Conservation (phyloP, 768 basidiomycete species). For the Mrakia hoshinonis region DNA sequence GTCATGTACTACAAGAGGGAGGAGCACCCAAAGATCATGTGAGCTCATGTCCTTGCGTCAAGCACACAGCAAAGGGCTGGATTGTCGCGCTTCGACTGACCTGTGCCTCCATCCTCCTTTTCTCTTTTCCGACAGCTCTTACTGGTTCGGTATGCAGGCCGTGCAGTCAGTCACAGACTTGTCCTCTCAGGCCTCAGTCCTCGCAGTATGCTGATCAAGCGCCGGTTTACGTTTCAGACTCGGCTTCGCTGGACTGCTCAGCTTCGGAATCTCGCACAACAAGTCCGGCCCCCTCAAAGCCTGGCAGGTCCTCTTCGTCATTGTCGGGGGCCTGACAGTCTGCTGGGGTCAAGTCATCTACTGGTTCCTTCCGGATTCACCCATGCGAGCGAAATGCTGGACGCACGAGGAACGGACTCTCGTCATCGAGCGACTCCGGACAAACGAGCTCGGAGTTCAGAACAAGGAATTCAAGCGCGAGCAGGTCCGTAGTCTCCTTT, state of each 20-base stretch:
- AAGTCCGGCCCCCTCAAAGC: slow-evolving; percentile 44
- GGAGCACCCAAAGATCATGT: slow-evolving; percentile 44
- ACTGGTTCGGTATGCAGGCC: slow-evolving; percentile 33
- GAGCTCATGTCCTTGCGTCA: too few species aligned
- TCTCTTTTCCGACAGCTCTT: too few species aligned
- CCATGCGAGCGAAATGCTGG: slow-evolving; percentile 38
- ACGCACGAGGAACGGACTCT: slow-evolving; percentile 47
- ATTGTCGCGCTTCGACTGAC: too few species aligned
- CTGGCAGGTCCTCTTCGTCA: slow-evolving; percentile 44
- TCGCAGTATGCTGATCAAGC: background rate
- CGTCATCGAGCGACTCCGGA: slow-evolving; percentile 49
- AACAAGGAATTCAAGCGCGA: slow-evolving; percentile 46
- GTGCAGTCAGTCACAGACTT: slow-evolving; percentile 27
- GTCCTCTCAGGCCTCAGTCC: too few species aligned
- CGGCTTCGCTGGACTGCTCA: slow-evolving; percentile 49
- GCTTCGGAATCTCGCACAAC: slow-evolving; percentile 49
- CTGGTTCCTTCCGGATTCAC: slow-evolving; percentile 46
- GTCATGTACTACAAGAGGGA: slow-evolving; percentile 52
- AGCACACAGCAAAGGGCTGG: too few species aligned
- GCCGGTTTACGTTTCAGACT: slow-evolving; percentile 45
- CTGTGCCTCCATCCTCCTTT: too few species aligned
- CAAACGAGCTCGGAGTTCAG: slow-evolving; percentile 51
- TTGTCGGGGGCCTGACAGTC: slow-evolving; percentile 42
- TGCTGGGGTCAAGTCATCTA: slow-evolving; percentile 48
- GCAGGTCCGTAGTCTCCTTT: too few species aligned